phyloP scores from a whole-genome alignment of 805 yeast species.

The Pichia manshurica region DNA sequence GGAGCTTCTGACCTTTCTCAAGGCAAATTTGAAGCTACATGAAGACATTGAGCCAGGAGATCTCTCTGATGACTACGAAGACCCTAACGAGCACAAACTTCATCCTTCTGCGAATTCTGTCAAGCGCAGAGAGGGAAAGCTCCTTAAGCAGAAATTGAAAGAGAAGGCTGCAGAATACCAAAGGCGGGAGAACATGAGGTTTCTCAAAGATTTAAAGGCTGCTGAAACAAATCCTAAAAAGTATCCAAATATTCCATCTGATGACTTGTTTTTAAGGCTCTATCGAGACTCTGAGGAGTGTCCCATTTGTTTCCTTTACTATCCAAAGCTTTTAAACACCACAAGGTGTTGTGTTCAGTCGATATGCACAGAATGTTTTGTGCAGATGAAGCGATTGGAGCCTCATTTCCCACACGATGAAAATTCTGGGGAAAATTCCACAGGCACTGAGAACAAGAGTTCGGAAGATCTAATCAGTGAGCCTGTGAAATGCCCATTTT shows the following conservation, averaged over 20 bases:
- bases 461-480: conserved; percentile 74
- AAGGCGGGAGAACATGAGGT: conserved; percentile 31
- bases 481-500: conserved; percentile 88
- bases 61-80: conserved; percentile 50
- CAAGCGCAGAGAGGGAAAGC: conserved; percentile 46
- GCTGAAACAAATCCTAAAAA: conserved; percentile 23
- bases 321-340: conserved; percentile 69
- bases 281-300: conserved; percentile 76
- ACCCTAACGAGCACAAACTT: conserved; percentile 54
- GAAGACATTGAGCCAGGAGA: conserved; percentile 43
- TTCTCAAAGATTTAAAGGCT: conserved; percentile 26
- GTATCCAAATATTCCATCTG: conserved; percentile 34
- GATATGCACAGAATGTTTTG: conserved; percentile 94
- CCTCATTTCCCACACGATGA: conserved; percentile 92
- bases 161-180: conserved; percentile 35
- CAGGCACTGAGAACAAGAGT: conserved; percentile 25
- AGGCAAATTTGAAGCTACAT: conserved; percentile 47
- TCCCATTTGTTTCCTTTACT: conserved; percentile 88
- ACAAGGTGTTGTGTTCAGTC: conserved; percentile 91
- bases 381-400: conserved; percentile 83
- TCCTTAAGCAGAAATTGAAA: conserved; percentile 35
- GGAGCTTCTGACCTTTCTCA: conserved; percentile 51
- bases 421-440: conserved; percentile 17
- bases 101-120: conserved; percentile 42
- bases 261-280: conserved; percentile 47